These are phyloP conservation scores for Rhizoclosmatium globosum DNA, from an alignment of 192 early-diverging fungal species.

Conservation along the genomic window DNA sequence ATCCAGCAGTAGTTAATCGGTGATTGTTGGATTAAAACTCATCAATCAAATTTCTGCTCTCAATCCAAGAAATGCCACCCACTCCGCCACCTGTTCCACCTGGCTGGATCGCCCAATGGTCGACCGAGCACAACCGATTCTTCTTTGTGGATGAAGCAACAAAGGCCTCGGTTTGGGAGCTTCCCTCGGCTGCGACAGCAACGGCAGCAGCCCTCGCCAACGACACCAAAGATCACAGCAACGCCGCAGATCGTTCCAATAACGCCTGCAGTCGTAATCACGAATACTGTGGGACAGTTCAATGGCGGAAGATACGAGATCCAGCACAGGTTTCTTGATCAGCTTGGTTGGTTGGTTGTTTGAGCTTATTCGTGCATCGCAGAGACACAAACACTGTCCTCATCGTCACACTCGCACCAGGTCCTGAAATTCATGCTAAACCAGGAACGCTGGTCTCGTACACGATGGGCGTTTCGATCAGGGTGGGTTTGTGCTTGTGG, in stretches of 20 bases:
- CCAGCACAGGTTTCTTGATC: not conserved
- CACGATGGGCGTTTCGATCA: not conserved
- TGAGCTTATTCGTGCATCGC: not conserved
- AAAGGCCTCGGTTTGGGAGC: too few species aligned
- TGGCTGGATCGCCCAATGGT: not conserved
- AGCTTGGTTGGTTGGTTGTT: not conserved
- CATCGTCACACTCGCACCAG: not conserved
- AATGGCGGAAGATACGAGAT: slow-evolving; percentile 13
- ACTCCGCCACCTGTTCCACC: not conserved
- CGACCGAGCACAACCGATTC: too few species aligned
- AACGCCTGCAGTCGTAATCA: slow-evolving; percentile 43
- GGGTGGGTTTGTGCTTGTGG: too few species aligned
- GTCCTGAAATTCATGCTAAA: not conserved
- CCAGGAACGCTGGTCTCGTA: not conserved
- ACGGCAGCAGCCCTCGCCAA: slow-evolving; percentile 57
- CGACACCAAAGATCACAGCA: slow-evolving; percentile 32
- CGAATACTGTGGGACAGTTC: slow-evolving; percentile 13
- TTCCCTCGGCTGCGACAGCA: not conserved
- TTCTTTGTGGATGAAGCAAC: too few species aligned
- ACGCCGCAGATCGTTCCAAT: slow-evolving; percentile 48
- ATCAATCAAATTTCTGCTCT: too few species aligned
- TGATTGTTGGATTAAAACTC: not conserved
- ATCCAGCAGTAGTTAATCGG: not conserved
- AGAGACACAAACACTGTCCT: slow-evolving; percentile 11
- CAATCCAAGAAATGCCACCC: not conserved